These are phyloP conservation scores for Jacaranda mimosifolia DNA, from an alignment of 257 asterid species.

Conservation along the genomic window DNA sequence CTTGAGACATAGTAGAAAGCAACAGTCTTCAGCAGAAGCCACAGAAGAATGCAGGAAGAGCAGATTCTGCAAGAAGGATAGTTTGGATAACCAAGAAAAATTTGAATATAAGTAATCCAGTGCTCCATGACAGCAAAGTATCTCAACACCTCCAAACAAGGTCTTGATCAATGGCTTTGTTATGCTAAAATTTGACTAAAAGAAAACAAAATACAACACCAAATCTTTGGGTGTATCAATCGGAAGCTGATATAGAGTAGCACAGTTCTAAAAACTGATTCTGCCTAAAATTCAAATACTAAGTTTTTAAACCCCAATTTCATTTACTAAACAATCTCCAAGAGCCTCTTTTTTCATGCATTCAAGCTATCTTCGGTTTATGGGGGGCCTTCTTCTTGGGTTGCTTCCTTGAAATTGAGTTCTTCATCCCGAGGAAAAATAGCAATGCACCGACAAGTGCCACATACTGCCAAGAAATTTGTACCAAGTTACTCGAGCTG, in stretches of 20 bases:
- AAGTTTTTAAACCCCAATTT: constrained; percentile 19
- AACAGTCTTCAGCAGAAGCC: no score
- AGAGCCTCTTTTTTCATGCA: constrained; percentile 4
- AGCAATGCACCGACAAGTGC: constrained; percentile 79
- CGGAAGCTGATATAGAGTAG: constrained; percentile 27
- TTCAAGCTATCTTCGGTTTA: constrained; percentile 71
- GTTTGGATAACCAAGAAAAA: neutral
- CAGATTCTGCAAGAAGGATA: neutral
- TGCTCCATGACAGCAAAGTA: constrained; percentile 20
- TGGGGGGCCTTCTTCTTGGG: constrained; percentile 59
- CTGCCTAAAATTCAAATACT: constrained; percentile 36
- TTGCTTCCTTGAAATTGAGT: constrained; percentile 64
- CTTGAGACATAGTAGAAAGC: no score
- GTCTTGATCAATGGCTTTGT: neutral
- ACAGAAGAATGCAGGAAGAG: neutral
- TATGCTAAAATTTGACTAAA: neutral
- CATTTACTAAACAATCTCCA: constrained; percentile 26
- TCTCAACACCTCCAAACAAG: constrained; percentile 32
- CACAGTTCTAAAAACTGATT: constrained; percentile 23
- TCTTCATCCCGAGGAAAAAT: constrained; percentile 85
- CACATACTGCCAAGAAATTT: constrained; percentile 53
- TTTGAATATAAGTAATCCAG: neutral
- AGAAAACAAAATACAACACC: constrained; percentile 28
- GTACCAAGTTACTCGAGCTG: constrained; percentile 19
- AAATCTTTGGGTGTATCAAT: constrained; percentile 27